phyloP scores from a whole-genome alignment of 2,329 filamentous ascomycete species.

The Clonostachys byssicola region DNA sequence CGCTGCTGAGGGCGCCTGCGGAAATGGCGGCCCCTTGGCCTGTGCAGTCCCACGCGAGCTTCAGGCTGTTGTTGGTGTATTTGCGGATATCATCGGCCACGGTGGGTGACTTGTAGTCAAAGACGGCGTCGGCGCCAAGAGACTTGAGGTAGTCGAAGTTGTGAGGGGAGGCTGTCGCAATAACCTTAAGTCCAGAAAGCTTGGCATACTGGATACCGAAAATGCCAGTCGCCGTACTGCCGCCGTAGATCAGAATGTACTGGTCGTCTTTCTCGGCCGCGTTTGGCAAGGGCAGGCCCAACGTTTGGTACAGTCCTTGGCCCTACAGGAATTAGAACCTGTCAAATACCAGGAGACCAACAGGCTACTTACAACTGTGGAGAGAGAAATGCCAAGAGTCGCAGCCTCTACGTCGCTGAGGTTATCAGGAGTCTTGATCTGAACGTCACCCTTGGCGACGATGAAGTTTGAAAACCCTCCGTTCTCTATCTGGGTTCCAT shows the following conservation, averaged over 20 bases:
- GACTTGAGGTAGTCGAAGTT: conserved; percentile 28
- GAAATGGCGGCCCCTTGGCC: neutral
- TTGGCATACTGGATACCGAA: conserved; percentile 41
- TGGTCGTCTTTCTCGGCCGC: conserved; percentile 25
- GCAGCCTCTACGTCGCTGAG: conserved; percentile 42
- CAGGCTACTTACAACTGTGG: conserved; percentile 24
- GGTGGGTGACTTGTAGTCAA: conserved; percentile 36
- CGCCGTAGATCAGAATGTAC: conserved; percentile 38
- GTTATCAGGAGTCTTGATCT: conserved; percentile 37
- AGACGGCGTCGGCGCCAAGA: conserved; percentile 37
- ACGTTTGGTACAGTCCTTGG: conserved; percentile 40
- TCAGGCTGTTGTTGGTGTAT: conserved; percentile 11
- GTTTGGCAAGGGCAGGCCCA: conserved; percentile 40
- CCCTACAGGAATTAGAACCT: conserved; percentile 9
- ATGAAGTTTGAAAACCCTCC: conserved; percentile 37
- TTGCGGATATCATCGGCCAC: conserved; percentile 15
- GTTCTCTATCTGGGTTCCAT: conserved; percentile 22
- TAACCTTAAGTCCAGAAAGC: conserved; percentile 30
- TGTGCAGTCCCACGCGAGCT: conserved; percentile 12
- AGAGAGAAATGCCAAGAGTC: conserved; percentile 30
- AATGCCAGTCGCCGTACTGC: conserved; percentile 51
- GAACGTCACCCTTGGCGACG: conserved; percentile 30
- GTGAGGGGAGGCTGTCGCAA: conserved; percentile 30
- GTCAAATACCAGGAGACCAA: rapidly evolving
- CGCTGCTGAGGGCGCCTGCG: neutral